Base-by-base conservation (phyloP, 768 basidiomycete genomes). In the Pleurotus tuoliensis region DNA sequence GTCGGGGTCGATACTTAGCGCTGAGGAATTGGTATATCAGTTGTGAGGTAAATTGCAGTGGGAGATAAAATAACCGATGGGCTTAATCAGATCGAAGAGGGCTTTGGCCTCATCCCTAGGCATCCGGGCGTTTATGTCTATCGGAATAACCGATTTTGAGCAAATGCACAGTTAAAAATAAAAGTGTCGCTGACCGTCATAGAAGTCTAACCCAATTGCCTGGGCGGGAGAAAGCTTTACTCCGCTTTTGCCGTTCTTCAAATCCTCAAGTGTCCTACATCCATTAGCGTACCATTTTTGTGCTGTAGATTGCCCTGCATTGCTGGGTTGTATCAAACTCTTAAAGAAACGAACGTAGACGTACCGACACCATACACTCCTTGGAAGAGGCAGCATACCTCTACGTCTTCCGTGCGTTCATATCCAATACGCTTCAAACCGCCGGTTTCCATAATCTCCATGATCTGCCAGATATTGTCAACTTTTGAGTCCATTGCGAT, bases 281-380 rank as follows among this genome's bases (percentile, higher is more conserved):
- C 94, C 95, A 16, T 75, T 79, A 16, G 77, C 67, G 66, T 87
- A 94, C 86, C 94, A 92, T 62, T 82, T 72, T 58, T 78, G 79
- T 1, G 94, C 91, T 43, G 77, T 87, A 8, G 73, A 69, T 55
- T 76, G 79, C 11, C 93, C 89, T 90, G 53, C 16, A 24, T 12
- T 9, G 20, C 30, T 2, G 27, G 16, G 38, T 34, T 46, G 46
- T 24, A 13, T 11, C n/a, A 20, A 58, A 58, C 3, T 43, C 24
- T 9, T 20, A 5, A 55, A 30, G 38, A 13, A 30, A 46, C 40
- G 51, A 56, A 45, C 1, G 30, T 9, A 3, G 5, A 70, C 86
- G 58, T 58, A 84, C 92, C 94, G 57, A 94, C 91, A 30, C 90
- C 92, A 63, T 95, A 95, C 43, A 97, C 87, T 6, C 90, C 88